These are phyloP conservation scores for Sherardia arvensis DNA, from an alignment of 257 asterid genomes.

Conservation along the genomic window DNA sequence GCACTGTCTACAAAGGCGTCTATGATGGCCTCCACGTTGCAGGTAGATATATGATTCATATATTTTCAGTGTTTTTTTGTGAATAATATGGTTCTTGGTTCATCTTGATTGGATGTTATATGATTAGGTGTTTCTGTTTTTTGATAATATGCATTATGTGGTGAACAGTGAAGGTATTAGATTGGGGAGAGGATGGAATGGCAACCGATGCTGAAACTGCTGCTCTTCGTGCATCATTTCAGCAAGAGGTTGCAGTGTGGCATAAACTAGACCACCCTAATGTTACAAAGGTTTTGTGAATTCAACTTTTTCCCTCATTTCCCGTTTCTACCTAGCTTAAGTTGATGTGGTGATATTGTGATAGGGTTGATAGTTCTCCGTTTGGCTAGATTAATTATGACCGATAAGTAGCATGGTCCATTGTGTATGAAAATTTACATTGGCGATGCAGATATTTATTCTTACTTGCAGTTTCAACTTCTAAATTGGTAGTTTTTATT, in stretches of 20 bases:
- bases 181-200: slow-evolving; percentile 68
- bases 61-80: too few relatives aligned
- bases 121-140: neutral
- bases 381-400: neutral
- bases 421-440: too few relatives aligned
- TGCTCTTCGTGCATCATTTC: slow-evolving; percentile 45
- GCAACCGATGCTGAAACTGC: slow-evolving; percentile 47
- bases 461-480: too few relatives aligned
- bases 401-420: neutral
- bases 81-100: neutral
- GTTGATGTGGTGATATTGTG: too few relatives aligned
- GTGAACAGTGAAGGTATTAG: slow-evolving; percentile 52
- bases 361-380: neutral
- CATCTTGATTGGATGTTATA: neutral
- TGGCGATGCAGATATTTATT: too few relatives aligned
- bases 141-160: too few relatives aligned
- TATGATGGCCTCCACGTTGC: slow-evolving; percentile 57
- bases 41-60: slow-evolving; percentile 17
- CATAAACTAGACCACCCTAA: slow-evolving; percentile 67
- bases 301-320: too few relatives aligned
- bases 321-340: too few relatives aligned
- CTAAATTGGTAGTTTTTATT: too few relatives aligned
- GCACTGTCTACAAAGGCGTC: slow-evolving; percentile 43
- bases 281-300: slow-evolving; percentile 47
- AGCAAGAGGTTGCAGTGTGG: slow-evolving; percentile 64